Evolutionary conservation across 345 rosid genomes (phyloP).

Genomic region (Draba incana): DNA sequence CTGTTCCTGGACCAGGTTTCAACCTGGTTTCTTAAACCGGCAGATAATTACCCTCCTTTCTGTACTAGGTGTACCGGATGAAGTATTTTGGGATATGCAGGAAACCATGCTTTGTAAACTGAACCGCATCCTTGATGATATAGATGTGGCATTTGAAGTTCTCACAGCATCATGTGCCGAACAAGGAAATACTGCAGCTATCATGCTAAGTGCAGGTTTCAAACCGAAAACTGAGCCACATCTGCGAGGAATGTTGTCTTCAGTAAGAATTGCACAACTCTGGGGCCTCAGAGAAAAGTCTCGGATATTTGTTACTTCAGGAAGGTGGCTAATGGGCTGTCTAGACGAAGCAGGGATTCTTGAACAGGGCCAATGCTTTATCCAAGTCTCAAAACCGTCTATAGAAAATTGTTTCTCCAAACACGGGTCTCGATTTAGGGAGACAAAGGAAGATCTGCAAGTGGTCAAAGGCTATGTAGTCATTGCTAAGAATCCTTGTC

Average conservation of each 20-base stretch:
- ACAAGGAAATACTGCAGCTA: slow-evolving; percentile 76
- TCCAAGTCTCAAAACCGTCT: slow-evolving; percentile 79
- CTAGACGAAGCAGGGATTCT: slow-evolving; percentile 83
- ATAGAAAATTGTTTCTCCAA: slow-evolving; percentile 70
- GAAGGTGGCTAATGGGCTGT: slow-evolving; percentile 97
- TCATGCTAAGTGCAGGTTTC: slow-evolving; percentile 94
- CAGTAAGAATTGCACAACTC: slow-evolving; percentile 83
- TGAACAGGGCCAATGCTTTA: slow-evolving; percentile 87
- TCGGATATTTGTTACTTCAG: slow-evolving; percentile 75
- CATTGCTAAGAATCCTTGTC: slow-evolving; percentile 89
- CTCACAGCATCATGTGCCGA: slow-evolving; percentile 78
- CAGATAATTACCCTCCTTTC: slow-evolving; percentile 84
- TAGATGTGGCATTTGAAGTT: slow-evolving; percentile 81
- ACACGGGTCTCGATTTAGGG: slow-evolving; percentile 73
- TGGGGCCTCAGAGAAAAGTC: slow-evolving; percentile 88
- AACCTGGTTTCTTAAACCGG: slow-evolving; percentile 91
- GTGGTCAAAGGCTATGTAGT: slow-evolving; percentile 71
- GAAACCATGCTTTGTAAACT: slow-evolving; percentile 61
- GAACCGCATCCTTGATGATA: slow-evolving; percentile 63
- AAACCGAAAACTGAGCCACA: slow-evolving; percentile 78
- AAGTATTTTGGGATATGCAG: slow-evolving; percentile 80
- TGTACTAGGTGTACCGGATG: slow-evolving; percentile 62
- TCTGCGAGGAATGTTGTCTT: slow-evolving; percentile 80
- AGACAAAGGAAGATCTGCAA: slow-evolving; percentile 53
- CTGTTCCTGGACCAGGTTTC: slow-evolving; percentile 90